Evolutionary conservation across 164 flowering plant genomes (phyloP).

Genomic region (Magnolia kwangsiensis): DNA sequence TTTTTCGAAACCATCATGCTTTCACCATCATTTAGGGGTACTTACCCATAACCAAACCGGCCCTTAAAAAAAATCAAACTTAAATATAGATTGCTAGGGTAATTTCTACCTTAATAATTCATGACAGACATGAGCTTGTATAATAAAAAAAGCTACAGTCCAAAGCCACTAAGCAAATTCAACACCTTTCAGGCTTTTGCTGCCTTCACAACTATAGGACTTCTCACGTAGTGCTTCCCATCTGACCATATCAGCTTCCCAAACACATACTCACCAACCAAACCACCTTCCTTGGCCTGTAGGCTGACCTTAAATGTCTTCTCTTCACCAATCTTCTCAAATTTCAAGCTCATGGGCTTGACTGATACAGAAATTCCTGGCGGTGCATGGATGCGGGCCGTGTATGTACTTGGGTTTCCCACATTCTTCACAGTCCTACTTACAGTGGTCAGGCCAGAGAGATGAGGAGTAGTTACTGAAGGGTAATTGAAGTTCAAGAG

Average conservation of each 20-base stretch:
- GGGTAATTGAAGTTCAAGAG: conserved; percentile 38
- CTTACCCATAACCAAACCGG: too few relatives aligned
- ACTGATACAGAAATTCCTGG: conserved; percentile 30
- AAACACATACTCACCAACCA: conserved; percentile 36
- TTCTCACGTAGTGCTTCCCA: conserved; percentile 60
- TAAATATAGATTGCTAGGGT: too few relatives aligned
- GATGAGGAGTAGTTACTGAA: conserved; percentile 45
- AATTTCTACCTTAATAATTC: too few relatives aligned
- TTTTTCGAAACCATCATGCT: too few relatives aligned
- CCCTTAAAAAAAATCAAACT: not conserved
- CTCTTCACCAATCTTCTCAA: conserved; percentile 38
- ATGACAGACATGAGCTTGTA: not conserved
- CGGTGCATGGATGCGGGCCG: conserved; percentile 25
- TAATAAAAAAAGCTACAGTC: not conserved
- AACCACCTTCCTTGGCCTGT: not conserved
- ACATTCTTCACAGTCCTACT: conserved; percentile 53
- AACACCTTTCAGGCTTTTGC: not conserved
- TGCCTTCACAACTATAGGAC: conserved; percentile 47
- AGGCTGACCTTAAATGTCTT: conserved; percentile 39
- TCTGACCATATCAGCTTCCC: conserved; percentile 67
- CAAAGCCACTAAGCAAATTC: not conserved
- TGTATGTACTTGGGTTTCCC: conserved; percentile 43
- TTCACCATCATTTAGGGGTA: too few relatives aligned
- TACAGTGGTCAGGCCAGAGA: conserved; percentile 25
- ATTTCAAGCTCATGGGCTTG: conserved; percentile 22